phyloP scores from a whole-genome alignment of 2,329 filamentous ascomycete species.

The Aspergillus latus region DNA sequence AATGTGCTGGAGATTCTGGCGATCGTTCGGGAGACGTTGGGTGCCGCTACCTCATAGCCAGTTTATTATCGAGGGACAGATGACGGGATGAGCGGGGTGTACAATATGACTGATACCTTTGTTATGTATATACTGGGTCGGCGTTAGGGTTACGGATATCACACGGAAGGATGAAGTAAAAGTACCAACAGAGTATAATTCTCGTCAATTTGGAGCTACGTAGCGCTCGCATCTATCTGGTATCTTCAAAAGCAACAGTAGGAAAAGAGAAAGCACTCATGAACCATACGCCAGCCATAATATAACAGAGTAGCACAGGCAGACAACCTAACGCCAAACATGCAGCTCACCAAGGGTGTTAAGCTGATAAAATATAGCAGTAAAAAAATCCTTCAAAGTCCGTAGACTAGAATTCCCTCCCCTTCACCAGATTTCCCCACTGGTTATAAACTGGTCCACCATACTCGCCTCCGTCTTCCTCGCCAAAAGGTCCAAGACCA shows the following conservation, averaged over 20 bases:
- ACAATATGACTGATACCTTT: background rate
- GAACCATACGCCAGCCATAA: slow-evolving; percentile 8
- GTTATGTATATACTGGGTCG: background rate
- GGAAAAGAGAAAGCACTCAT: background rate
- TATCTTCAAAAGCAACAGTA: slow-evolving; percentile 8
- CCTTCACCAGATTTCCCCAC: slow-evolving; percentile 39
- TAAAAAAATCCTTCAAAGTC: background rate
- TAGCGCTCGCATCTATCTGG: slow-evolving; percentile 9
- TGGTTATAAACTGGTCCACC: slow-evolving; percentile 40
- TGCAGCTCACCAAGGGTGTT: slow-evolving; percentile 1
- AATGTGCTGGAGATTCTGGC: slow-evolving; percentile 37
- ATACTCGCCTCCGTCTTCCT: slow-evolving; percentile 33
- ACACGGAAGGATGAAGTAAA: background rate
- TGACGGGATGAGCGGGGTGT: background rate
- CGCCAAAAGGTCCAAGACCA: slow-evolving; percentile 43
- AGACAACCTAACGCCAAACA: slow-evolving; percentile 6
- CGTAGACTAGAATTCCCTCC: slow-evolving; percentile 27
- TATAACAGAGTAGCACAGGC: background rate
- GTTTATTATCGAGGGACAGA: background rate
- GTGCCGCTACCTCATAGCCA: background rate
- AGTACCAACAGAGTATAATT: background rate
- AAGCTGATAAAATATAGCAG: background rate
- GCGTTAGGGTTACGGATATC: background rate
- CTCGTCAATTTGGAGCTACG: slow-evolving; percentile 5
- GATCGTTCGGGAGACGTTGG: slow-evolving; percentile 39